phyloP scores from a whole-genome alignment of 768 basidiomycete species.

The Gloeophyllum trabeum region DNA sequence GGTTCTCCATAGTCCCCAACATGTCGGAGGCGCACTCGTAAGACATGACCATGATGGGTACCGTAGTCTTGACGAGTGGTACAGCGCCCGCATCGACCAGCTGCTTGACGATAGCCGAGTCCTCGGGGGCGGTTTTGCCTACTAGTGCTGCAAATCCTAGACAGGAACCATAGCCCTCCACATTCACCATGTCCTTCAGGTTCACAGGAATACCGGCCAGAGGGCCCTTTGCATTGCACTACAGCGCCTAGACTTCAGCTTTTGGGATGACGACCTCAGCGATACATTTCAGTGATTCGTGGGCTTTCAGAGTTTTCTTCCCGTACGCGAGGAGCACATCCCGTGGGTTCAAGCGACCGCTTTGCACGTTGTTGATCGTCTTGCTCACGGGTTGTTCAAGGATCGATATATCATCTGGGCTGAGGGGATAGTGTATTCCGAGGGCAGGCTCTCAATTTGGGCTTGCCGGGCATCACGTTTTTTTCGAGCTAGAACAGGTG shows the following conservation, averaged over 20 bases:
- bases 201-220: conserved; percentile 39
- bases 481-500: conserved; percentile 2
- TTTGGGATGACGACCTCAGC: conserved; percentile 29
- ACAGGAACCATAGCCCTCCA: conserved; percentile 35
- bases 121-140: conserved; percentile 21
- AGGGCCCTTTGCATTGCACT: conserved; percentile 8
- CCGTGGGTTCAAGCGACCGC: conserved; percentile 15
- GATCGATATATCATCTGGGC: conserved; percentile 17
- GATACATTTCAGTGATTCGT: conserved; percentile 37
- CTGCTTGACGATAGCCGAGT: conserved; percentile 27
- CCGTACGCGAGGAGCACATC: conserved; percentile 28
- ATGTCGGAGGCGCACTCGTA: conserved; percentile 31
- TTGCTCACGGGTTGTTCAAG: conserved; percentile 25
- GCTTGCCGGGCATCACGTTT: background rate
- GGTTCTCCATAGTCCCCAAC: conserved; percentile 35
- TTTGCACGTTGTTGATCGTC: conserved; percentile 20
- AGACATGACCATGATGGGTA: conserved; percentile 28
- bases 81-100: conserved; percentile 20
- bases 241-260: conserved; percentile 11
- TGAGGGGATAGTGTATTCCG: background rate
- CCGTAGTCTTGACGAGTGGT: conserved; percentile 24
- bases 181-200: conserved; percentile 34
- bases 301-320: conserved; percentile 26
- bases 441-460: background rate
- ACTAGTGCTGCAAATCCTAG: conserved; percentile 28